Base-by-base conservation (phyloP, 169 alveolate genomes). In the Eimeria falciformis region DNA sequence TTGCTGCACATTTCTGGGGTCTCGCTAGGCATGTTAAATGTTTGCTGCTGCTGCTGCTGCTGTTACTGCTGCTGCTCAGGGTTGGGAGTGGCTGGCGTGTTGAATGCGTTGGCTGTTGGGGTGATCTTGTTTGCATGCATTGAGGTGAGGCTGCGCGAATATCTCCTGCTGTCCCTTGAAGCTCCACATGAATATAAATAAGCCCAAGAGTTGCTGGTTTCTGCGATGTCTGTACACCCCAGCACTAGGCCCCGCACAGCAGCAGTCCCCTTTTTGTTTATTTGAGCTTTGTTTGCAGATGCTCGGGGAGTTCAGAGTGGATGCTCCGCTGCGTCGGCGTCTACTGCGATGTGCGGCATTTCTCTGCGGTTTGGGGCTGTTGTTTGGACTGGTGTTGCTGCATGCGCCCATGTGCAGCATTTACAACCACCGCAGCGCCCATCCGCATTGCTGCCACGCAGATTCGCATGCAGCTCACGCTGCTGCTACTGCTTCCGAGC, bases 41-140 rank as follows among this genome's bases (percentile, higher is more conserved):
- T 50, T 50, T 50, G 46, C 43, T 25, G 68, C 29, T 58, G 65
- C 85, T 65, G 37, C 45, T 65, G 83, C 56, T 65, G 58, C 33
- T 25, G 75, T 53, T n/a, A n/a, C n/a, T n/a, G n/a, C n/a, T n/a
- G n/a, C n/a, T n/a, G n/a, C n/a, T n/a, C n/a, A 79, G 89, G 53
- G n/a, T 17, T 73, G 14, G 73, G 55, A 5, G 89, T 53, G 37
- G 18, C 83, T 1, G 91, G 91, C 9, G 91, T 84, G 40, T 84
- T 84, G 81, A 84, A 84, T 50, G 91, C 91, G 40, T 65, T 84
- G 79, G 91, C 91, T 29, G 91, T 84, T 18, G 91, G 91, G 46
- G 82, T 71, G 11, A 65, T 84, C 40, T 47, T 84, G 25, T 84
- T 43, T 65, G 91, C 91, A 25, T 29, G 66, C 56, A 84, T 56